Evolutionary conservation across 2,329 filamentous ascomycete genomes (phyloP).

Genomic region (Leptosphaerulina australis): DNA sequence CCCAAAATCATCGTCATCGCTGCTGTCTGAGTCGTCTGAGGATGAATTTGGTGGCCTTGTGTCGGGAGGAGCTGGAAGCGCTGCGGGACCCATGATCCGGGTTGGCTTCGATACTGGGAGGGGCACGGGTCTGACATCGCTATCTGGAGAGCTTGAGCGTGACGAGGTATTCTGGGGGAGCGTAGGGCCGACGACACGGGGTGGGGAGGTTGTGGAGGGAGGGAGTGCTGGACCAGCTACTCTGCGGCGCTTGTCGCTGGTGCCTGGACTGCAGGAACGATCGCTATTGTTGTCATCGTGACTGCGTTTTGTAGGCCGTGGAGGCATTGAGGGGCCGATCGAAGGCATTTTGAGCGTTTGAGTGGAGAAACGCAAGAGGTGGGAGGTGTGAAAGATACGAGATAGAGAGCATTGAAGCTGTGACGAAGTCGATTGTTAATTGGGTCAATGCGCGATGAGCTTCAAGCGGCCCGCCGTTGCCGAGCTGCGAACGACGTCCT

Average conservation of each 20-base stretch:
- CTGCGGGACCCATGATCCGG: conserved; percentile 59
- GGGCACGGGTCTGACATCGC: conserved; percentile 42
- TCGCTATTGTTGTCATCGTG: conserved; percentile 54
- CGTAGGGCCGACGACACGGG: conserved; percentile 58
- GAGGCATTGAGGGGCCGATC: conserved; percentile 72
- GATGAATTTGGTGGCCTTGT: conserved; percentile 53
- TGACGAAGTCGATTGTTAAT: not conserved
- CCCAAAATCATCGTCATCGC: conserved; percentile 56
- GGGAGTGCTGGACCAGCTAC: conserved; percentile 63
- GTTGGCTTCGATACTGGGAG: conserved; percentile 41
- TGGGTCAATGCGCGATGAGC: conserved; percentile 1
- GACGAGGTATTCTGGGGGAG: conserved; percentile 53
- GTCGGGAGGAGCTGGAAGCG: conserved; percentile 58
- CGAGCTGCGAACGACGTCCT: conserved; percentile 13
- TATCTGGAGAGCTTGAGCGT: conserved; percentile 34
- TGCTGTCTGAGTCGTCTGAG: conserved; percentile 43
- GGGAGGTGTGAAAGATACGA: not conserved
- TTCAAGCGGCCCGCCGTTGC: conserved; percentile 25
- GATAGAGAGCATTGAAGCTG: not conserved
- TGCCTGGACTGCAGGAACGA: conserved; percentile 49
- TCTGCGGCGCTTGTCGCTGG: conserved; percentile 58
- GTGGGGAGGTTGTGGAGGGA: conserved; percentile 42
- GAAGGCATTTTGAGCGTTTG: conserved; percentile 59
- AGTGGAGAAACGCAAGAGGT: not conserved
- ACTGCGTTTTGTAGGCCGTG: conserved; percentile 64